Base-by-base conservation (phyloP, 2,329 filamentous ascomycete genomes). In the Fusarium armeniacum region DNA sequence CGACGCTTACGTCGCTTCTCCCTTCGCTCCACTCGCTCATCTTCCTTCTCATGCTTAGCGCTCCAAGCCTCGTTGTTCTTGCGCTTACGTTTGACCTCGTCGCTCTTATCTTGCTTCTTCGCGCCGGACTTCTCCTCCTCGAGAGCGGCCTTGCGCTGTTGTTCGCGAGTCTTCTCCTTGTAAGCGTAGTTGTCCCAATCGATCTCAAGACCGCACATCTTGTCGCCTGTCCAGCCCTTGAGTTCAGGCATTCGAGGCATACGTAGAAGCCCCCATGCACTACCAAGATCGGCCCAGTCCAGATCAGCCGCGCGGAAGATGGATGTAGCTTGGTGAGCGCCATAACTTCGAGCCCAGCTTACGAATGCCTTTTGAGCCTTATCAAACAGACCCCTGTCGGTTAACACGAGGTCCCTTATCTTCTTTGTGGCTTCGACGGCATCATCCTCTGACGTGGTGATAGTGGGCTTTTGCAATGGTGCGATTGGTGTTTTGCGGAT, bases 171-270 rank as follows among this genome's bases (percentile, higher is more conserved):
- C 76, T 90, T 91, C 73, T 95, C 92, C 74, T 89, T 89, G 80
- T 93, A 95, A 1, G 87, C 82, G 73, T 89, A 93, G 3, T 79
- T 83, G 44, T 90, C 85, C 85, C 91, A 90, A 77, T 93, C 88
- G 13, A 93, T 81, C 3, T 86, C 85, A 3, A 90, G 79, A 3
- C 88, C 88, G 1, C 92, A 81, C 24, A 82, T 86, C 67, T 86
- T 85, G 76, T 93, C 91, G 6, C 91, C 91, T 15, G 89, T 86
- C 83, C 92, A 95, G 1, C 84, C 87, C 74, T 90, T 91, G 55
- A 93, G 82, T 79, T 99, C 96, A 0, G 96, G 95, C 96, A 99
- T 99, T 77, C 92, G 93, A 6, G 96, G 96, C 69, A 98, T 85
- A 52, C 90, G 90, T 3, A 98, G 84, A 1, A 99, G 84, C 3